Percentiles rank a stretch among this genome's conserved stretches.
Evolutionary conservation across 768 basidiomycete genomes (phyloP).

Genomic region (Daedalea quercina): DNA sequence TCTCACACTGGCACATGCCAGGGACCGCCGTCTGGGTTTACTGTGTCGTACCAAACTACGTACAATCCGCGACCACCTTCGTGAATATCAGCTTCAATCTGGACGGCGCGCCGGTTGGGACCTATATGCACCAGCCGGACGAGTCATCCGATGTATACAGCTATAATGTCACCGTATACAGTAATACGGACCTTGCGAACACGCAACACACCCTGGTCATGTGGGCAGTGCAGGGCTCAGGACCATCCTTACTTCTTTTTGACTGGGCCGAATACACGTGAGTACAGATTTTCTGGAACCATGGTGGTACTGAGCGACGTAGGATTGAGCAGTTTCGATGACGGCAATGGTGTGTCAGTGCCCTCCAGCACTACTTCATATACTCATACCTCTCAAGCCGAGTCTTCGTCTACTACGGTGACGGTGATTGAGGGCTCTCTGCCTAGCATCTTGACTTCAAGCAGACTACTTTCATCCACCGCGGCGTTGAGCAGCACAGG

Average conservation of each 20-base stretch:
- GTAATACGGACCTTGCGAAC: neutral
- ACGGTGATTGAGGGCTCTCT: too few relatives aligned
- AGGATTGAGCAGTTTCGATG: too few relatives aligned
- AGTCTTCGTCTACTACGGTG: too few relatives aligned
- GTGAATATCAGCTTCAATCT: conserved; percentile 5
- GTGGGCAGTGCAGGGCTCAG: neutral
- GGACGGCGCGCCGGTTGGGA: neutral
- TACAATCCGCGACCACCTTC: neutral
- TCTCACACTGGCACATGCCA: neutral
- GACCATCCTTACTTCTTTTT: neutral
- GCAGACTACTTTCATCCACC: too few relatives aligned
- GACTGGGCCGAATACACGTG: conserved; percentile 1
- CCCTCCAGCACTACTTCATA: too few relatives aligned
- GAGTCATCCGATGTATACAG: neutral
- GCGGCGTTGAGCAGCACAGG: too few relatives aligned
- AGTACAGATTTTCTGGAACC: neutral
- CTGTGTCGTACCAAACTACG: conserved; percentile 4
- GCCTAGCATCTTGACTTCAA: too few relatives aligned
- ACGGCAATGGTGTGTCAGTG: too few relatives aligned
- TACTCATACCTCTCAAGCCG: too few relatives aligned
- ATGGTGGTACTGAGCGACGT: neutral
- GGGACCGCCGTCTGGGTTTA: conserved; percentile 10
- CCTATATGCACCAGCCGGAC: neutral
- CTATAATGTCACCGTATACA: conserved; percentile 6
- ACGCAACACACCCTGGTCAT: conserved; percentile 1